phyloP scores from a whole-genome alignment of 306 rosid genomes.

The Neltuma alba region DNA sequence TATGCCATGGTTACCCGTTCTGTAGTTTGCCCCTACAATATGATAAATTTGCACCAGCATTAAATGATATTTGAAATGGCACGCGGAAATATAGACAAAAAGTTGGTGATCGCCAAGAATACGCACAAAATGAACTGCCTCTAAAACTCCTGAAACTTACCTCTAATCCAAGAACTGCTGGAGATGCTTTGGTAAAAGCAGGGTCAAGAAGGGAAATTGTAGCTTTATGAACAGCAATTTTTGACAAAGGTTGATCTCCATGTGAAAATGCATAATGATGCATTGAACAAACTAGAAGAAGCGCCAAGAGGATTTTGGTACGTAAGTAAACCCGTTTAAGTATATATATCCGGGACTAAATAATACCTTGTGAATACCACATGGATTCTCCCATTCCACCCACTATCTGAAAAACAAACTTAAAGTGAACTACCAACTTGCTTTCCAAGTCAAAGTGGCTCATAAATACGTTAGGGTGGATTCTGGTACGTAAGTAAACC shows the following conservation, averaged over 20 bases:
- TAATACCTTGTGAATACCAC: no score
- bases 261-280: conserved; percentile 53
- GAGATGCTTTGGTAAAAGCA: conserved; percentile 64
- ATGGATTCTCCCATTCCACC: conserved; percentile 51
- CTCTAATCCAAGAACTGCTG: conserved; percentile 63
- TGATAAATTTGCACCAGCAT: conserved; percentile 31
- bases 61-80: background rate
- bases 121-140: conserved; percentile 8
- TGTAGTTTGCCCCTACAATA: conserved; percentile 56
- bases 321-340: no score
- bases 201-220: conserved; percentile 50
- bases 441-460: background rate
- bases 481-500: background rate
- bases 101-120: background rate
- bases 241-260: conserved; percentile 77
- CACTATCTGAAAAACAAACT: conserved; percentile 15
- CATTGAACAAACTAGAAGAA: conserved; percentile 45
- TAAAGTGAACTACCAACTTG: conserved; percentile 1
- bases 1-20: conserved; percentile 71
- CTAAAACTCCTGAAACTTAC: conserved; percentile 42
- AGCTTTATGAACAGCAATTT: conserved; percentile 58
- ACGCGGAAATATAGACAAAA: background rate
- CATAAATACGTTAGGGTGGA: background rate
- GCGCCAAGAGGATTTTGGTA: conserved; percentile 43
- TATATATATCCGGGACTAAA: no score